A percentile compares a stretch with the other conserved stretches of the same genome.
These are phyloP conservation scores for Triticum dicoccoides DNA, from an alignment of 176 grass and related monocot species.

Conservation along the genomic window DNA sequence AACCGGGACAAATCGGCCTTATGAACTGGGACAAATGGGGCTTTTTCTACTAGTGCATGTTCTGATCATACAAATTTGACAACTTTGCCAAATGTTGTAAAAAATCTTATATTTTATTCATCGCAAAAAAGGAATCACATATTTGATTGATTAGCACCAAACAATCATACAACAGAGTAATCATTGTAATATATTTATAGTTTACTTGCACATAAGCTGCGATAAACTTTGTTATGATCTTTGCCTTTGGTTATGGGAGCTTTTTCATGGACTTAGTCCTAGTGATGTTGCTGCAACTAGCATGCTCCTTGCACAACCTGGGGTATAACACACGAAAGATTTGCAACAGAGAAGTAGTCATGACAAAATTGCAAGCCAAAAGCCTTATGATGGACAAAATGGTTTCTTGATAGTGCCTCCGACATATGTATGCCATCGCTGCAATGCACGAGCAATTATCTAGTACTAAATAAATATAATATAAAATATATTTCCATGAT, in stretches of 20 bases:
- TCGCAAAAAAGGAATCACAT: too few species aligned
- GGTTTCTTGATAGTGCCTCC: not conserved
- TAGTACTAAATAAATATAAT: too few species aligned
- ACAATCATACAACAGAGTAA: constrained; percentile 10
- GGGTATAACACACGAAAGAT: constrained; percentile 15
- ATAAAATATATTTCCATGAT: too few species aligned
- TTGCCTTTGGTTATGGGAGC: constrained; percentile 64
- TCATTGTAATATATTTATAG: constrained; percentile 62
- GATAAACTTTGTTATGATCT: constrained; percentile 50
- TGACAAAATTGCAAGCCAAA: not conserved
- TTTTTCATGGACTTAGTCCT: constrained; percentile 36
- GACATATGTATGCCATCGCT: too few species aligned
- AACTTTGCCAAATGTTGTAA: too few species aligned
- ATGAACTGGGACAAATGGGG: too few species aligned
- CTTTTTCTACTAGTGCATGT: too few species aligned
- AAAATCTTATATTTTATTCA: too few species aligned
- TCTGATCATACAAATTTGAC: too few species aligned
- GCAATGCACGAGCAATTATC: too few species aligned
- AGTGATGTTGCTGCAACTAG: not conserved
- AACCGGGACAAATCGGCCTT: too few species aligned
- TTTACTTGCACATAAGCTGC: constrained; percentile 71
- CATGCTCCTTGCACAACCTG: not conserved
- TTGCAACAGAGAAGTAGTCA: not conserved
- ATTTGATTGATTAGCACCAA: too few species aligned
- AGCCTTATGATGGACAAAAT: not conserved